These are phyloP conservation scores for Luffa aegyptiaca DNA, from an alignment of 306 rosid species.

Conservation along the genomic window DNA sequence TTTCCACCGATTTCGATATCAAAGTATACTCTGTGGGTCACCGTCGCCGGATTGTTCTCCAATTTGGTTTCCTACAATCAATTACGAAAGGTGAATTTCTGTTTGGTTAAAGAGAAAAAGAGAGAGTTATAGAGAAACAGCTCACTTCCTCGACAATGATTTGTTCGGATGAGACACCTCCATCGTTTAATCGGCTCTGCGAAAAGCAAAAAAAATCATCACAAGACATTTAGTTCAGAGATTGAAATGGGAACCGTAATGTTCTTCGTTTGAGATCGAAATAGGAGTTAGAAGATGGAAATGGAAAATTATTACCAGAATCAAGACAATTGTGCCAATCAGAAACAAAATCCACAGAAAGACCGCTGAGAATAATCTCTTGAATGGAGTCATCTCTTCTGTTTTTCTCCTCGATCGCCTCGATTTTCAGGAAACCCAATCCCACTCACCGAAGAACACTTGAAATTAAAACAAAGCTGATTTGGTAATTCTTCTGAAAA, in stretches of 20 bases:
- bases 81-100: neutral
- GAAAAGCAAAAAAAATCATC: neutral
- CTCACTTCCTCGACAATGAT: slow-evolving; percentile 3
- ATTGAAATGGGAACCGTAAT: neutral
- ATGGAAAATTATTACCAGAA: slow-evolving; percentile 23
- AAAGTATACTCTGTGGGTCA: slow-evolving; percentile 42
- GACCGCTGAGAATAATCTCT: slow-evolving; percentile 18
- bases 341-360: slow-evolving; percentile 34
- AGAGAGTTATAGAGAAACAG: neutral
- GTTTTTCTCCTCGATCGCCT: neutral
- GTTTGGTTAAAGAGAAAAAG: neutral
- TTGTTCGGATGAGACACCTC: slow-evolving; percentile 1
- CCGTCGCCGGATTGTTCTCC: slow-evolving; percentile 29
- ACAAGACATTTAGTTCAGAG: neutral
- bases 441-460: neutral
- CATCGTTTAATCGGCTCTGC: neutral
- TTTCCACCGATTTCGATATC: slow-evolving; percentile 35
- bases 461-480: neutral
- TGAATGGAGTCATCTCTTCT: slow-evolving; percentile 16
- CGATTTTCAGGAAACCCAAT: neutral
- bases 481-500: neutral
- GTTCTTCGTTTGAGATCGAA: neutral
- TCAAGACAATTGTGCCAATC: slow-evolving; percentile 21
- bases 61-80: slow-evolving; percentile 9
- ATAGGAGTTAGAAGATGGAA: neutral